Conservation (phyloP, 2,329 filamentous ascomycete genomes). For the Colletotrichum orbiculare region DNA sequence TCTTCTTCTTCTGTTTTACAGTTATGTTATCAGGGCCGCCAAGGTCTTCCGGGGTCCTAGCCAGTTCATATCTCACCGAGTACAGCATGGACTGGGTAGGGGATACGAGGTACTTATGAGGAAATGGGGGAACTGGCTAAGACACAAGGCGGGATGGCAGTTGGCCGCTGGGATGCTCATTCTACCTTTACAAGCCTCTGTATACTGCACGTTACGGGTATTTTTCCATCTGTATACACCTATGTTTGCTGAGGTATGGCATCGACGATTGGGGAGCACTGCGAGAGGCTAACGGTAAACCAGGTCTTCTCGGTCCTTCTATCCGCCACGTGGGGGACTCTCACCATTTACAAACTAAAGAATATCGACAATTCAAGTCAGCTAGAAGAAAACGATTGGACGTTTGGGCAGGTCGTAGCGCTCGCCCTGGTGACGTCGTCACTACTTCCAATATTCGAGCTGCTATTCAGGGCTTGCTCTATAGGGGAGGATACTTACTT, state of each 20-base stretch:
- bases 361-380: rapidly evolving
- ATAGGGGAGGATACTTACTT: no score
- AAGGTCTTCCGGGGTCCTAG: not conserved
- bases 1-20: not conserved
- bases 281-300: not conserved
- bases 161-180: not conserved
- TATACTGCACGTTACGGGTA: not conserved
- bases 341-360: not conserved
- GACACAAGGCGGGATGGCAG: not conserved
- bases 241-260: slow-evolving; percentile 14
- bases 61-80: not conserved
- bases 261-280: not conserved
- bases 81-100: not conserved
- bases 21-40: not conserved
- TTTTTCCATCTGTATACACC: slow-evolving; percentile 5
- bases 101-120: not conserved
- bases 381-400: slow-evolving; percentile 3
- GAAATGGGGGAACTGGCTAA: not conserved
- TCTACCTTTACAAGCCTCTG: not conserved
- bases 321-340: slow-evolving; percentile 13
- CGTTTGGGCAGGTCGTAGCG: slow-evolving; percentile 8
- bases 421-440: not conserved
- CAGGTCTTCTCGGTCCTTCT: not conserved
- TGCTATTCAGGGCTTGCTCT: no score
- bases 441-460: no score